Conservation (phyloP, 805 yeast species). For the Nakazawaea siamensis region DNA sequence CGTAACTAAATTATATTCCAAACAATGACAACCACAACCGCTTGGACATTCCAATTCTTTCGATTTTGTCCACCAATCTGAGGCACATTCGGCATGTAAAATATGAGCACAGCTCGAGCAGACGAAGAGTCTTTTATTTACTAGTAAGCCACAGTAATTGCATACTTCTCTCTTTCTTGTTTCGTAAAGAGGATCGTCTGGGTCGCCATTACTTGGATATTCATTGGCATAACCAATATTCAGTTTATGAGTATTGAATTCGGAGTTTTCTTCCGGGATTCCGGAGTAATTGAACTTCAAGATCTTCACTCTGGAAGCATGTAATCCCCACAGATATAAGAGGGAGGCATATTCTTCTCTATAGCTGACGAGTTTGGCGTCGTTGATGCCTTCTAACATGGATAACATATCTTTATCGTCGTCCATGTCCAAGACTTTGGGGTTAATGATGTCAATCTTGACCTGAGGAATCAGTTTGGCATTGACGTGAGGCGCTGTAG, state of each 20-base stretch:
- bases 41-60: conserved; percentile 56
- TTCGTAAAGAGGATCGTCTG: conserved; percentile 5
- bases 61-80: conserved; percentile 62
- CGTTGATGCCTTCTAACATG: conserved; percentile 31
- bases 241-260: conserved; percentile 27
- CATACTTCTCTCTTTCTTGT: conserved; percentile 42
- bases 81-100: conserved; percentile 71
- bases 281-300: conserved; percentile 52
- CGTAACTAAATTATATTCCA: conserved; percentile 16
- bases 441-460: conserved; percentile 38
- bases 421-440: conserved; percentile 32
- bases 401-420: conserved; percentile 32
- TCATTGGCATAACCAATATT: conserved; percentile 19
- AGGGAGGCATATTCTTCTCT: conserved; percentile 72
- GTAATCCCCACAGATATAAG: conserved; percentile 76
- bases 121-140: conserved; percentile 50
- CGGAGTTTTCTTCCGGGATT: conserved; percentile 16
- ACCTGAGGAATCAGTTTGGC: conserved; percentile 21
- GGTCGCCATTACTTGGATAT: conserved; percentile 10
- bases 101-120: conserved; percentile 77
- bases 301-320: conserved; percentile 71
- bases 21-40: conserved; percentile 80
- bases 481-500: background rate
- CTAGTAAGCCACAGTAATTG: conserved; percentile 54
- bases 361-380: conserved; percentile 29